phyloP scores from a whole-genome alignment of 176 grass and related monocot species.

The Raddia guianensis region DNA sequence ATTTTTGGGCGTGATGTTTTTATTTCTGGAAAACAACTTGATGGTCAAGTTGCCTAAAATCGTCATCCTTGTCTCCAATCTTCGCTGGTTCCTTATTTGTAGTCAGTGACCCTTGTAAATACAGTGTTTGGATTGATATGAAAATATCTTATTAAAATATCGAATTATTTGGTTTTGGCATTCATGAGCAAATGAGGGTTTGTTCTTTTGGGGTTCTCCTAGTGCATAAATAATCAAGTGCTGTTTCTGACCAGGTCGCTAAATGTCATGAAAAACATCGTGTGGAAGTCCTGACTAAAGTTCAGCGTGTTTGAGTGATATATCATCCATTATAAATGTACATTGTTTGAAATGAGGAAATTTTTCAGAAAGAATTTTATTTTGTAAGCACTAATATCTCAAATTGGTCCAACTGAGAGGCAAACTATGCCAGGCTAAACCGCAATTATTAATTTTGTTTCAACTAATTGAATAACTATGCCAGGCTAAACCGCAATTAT shows the following conservation, averaged over 20 bases:
- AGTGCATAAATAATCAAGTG: too few relatives aligned
- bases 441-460: too few relatives aligned
- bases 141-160: neutral
- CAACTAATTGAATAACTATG: neutral
- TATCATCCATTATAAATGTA: neutral
- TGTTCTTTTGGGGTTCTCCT: neutral
- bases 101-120: neutral
- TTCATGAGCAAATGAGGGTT: neutral
- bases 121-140: neutral
- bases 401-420: neutral
- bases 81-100: neutral
- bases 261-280: neutral
- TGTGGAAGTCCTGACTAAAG: neutral
- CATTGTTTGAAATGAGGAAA: neutral
- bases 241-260: neutral
- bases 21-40: slow-evolving; percentile 45
- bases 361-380: neutral
- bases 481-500: too few relatives aligned
- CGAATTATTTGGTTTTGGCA: neutral
- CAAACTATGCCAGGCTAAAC: neutral
- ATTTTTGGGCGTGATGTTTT: slow-evolving; percentile 39
- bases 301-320: neutral
- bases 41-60: neutral
- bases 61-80: neutral
- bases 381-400: neutral